Evolutionary conservation across 306 rosid genomes (phyloP), one percentile per base, ranked within the genome.

Genomic region (Castanea mollissima): DNA sequence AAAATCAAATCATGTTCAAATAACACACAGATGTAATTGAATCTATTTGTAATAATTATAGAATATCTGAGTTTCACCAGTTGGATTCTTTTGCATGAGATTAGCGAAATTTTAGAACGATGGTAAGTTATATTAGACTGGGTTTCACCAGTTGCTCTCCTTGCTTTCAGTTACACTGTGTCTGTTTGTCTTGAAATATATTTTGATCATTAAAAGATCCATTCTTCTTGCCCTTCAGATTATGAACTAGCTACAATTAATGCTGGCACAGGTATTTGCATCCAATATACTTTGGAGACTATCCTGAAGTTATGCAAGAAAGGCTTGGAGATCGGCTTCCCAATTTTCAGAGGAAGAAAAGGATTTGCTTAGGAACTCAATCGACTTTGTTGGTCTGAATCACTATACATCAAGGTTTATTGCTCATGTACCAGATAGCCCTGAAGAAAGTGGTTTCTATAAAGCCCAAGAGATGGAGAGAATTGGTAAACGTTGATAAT

Each of bases 341-440:
- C 57, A 89, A 78, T 94, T 94, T 78, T 87, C 93, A 35, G 92
- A 87, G 71, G 93, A 87, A 77, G 97, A 94, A 44, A 88, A 84
- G 85, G 90, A 91, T 80, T 20, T 86, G 77, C 85, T 94, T 74
- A 72, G 56, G 84, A 90, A 89, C 78, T 71, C 93, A 1, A 55
- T 92, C 75, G 97, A 94, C 87, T 92, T 89, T 80, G 55, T 94
- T 51, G 97, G 97, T 79, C 82, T 94, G 76, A 94, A 92, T 83
- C 98, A 92, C 79, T 94, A 92, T 81, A 90, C 98, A 23, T 78
- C 98, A 71, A 91, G 98, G 87, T 90, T 94, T 65, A 88, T 94
- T 88, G 85, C 97, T 74, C 82, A 92, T 83, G 87, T 55, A 58
- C 25, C 41, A 67, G 90, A 87, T 56, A 34, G 70, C 79, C 38